Evolutionary conservation across 2,329 filamentous ascomycete genomes (phyloP).

Genomic region (Aotearoamyces nothofagi): DNA sequence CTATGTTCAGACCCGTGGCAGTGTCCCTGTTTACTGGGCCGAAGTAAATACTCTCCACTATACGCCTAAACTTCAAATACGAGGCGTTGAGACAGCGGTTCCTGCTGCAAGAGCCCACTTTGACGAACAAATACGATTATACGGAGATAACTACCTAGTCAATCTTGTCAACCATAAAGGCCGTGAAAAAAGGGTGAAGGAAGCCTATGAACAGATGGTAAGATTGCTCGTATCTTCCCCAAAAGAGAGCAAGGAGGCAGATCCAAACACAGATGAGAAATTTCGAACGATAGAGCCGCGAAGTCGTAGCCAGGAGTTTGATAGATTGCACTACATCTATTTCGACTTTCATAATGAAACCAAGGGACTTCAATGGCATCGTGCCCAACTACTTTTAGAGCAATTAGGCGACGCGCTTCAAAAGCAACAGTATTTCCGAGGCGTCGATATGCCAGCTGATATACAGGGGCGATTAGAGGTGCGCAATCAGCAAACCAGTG

Average conservation of each 20-base stretch:
- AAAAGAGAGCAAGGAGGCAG: slow-evolving; percentile 47
- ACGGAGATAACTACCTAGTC: slow-evolving; percentile 94
- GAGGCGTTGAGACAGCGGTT: slow-evolving; percentile 66
- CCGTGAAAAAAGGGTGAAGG: slow-evolving; percentile 76
- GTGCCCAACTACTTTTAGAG: slow-evolving; percentile 74
- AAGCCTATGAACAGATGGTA: slow-evolving; percentile 85
- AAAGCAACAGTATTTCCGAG: slow-evolving; percentile 82
- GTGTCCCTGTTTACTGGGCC: slow-evolving; percentile 90
- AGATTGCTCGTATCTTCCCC: slow-evolving; percentile 57
- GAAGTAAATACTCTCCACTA: slow-evolving; percentile 92
- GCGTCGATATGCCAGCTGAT: slow-evolving; percentile 67
- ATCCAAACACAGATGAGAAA: slow-evolving; percentile 59
- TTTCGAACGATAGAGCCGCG: slow-evolving; percentile 62
- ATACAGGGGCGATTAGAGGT: slow-evolving; percentile 60
- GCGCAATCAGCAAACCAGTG: slow-evolving; percentile 67
- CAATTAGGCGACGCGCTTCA: slow-evolving; percentile 62
- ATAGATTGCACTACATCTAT: slow-evolving; percentile 88
- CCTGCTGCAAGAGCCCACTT: slow-evolving; percentile 77
- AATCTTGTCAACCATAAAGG: slow-evolving; percentile 96
- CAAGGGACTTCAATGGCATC: slow-evolving; percentile 86
- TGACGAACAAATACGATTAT: slow-evolving; percentile 79
- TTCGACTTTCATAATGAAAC: slow-evolving; percentile 99
- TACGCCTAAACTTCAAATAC: slow-evolving; percentile 77
- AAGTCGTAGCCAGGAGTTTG: slow-evolving; percentile 44
- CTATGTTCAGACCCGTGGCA: slow-evolving; percentile 92